These are phyloP conservation scores for Neurospora sp. DNA, from an alignment of 495 filamentous ascomycete genomes.

Conservation along the genomic window DNA sequence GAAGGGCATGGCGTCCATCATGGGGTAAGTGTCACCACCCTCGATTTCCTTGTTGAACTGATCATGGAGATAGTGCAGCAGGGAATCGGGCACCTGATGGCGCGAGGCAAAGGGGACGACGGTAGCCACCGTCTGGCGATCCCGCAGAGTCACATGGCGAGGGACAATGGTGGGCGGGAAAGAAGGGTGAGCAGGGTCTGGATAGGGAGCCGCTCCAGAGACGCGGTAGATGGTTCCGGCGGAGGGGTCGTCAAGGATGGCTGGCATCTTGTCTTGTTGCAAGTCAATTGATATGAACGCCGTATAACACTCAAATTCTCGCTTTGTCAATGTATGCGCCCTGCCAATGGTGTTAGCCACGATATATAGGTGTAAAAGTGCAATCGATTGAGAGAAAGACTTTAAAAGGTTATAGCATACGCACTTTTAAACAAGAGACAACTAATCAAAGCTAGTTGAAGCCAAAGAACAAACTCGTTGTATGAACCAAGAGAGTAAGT, in stretches of 20 bases:
- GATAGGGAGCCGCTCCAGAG: conserved; percentile 53
- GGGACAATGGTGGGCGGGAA: conserved; percentile 62
- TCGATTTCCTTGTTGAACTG: conserved; percentile 93
- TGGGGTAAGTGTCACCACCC: conserved; percentile 92
- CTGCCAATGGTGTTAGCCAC: not conserved
- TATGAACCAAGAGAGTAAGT: not conserved
- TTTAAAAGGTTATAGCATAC: not conserved
- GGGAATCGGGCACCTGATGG: conserved; percentile 59
- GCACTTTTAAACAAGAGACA: not conserved
- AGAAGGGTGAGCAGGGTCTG: conserved; percentile 47
- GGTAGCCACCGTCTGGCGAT: conserved; percentile 83
- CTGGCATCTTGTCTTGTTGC: conserved; percentile 55
- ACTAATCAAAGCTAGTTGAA: not conserved
- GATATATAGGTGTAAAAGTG: not conserved
- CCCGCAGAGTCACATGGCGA: conserved; percentile 79
- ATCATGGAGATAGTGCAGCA: conserved; percentile 72
- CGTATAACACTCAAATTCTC: not conserved
- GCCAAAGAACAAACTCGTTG: not conserved
- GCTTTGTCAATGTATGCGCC: not conserved
- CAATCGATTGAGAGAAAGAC: not conserved
- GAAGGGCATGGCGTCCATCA: conserved; percentile 68
- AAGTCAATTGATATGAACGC: not conserved
- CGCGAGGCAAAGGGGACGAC: conserved; percentile 76
- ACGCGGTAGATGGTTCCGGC: conserved; percentile 51
- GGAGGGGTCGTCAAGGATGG: conserved; percentile 73